Conservation (phyloP, 306 rosid genomes). For the Bauhinia variegata region DNA sequence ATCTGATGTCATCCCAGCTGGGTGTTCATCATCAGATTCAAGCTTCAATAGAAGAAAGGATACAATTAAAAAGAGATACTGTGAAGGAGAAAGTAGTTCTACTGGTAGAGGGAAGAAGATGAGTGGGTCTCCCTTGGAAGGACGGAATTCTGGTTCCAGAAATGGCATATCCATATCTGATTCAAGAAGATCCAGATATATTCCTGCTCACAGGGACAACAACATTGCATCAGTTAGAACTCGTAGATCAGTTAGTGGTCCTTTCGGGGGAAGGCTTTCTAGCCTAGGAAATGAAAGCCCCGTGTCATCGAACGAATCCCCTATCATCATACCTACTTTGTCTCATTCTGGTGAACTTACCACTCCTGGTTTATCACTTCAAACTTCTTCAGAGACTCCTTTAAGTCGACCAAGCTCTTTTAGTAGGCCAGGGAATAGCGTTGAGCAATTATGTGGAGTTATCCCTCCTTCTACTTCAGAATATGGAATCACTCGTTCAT, state of each 20-base stretch:
- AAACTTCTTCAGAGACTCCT: slow-evolving; percentile 49
- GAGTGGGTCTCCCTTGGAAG: slow-evolving; percentile 57
- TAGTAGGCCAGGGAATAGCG: slow-evolving; percentile 55
- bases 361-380: slow-evolving; percentile 52
- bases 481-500: slow-evolving; percentile 59
- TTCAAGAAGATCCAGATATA: slow-evolving; percentile 62
- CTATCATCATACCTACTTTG: slow-evolving; percentile 43
- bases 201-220: slow-evolving; percentile 58
- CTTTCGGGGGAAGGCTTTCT: slow-evolving; percentile 60
- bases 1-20: slow-evolving; percentile 71
- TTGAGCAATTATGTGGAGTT: slow-evolving; percentile 51
- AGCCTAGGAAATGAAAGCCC: slow-evolving; percentile 60
- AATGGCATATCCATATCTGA: slow-evolving; percentile 76
- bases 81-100: slow-evolving; percentile 89
- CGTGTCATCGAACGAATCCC: slow-evolving; percentile 42
- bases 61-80: slow-evolving; percentile 57
- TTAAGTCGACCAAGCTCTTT: slow-evolving; percentile 50
- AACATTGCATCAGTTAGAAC: slow-evolving; percentile 59
- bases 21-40: slow-evolving; percentile 62
- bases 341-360: slow-evolving; percentile 56
- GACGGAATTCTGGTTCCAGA: slow-evolving; percentile 51
- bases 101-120: slow-evolving; percentile 74
- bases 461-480: slow-evolving; percentile 55
- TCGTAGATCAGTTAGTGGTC: slow-evolving; percentile 55
- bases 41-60: slow-evolving; percentile 59